Conservation (phyloP, 2,329 filamentous ascomycete genomes). For the Sporothrix globosa region DNA sequence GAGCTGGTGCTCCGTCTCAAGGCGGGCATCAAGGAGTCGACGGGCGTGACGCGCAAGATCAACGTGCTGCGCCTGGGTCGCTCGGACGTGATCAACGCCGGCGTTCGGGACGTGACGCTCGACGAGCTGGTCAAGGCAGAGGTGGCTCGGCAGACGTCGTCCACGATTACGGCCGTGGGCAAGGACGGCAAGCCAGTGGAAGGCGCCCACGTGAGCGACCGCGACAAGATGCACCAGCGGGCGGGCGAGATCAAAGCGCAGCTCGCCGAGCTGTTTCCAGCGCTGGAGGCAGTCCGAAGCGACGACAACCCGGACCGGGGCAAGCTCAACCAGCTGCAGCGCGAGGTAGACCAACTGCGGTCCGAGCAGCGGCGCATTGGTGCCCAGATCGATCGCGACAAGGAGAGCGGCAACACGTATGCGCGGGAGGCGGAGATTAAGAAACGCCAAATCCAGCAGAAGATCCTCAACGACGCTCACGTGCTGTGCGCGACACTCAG, state of each 20-base stretch:
- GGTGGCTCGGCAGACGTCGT: constrained; percentile 49
- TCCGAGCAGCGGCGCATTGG: constrained; percentile 74
- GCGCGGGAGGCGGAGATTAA: constrained; percentile 85
- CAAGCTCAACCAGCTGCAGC: constrained; percentile 62
- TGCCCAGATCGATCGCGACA: constrained; percentile 80
- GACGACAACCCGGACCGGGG: constrained; percentile 56
- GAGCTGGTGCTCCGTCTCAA: constrained; percentile 94
- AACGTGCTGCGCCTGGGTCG: constrained; percentile 88
- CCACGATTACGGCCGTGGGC: constrained; percentile 10
- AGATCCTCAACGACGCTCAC: constrained; percentile 86
- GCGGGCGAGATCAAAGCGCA: constrained; percentile 74
- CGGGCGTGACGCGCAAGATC: constrained; percentile 73
- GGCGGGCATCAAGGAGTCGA: constrained; percentile 76
- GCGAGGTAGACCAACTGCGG: constrained; percentile 74
- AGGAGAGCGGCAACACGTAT: constrained; percentile 80
- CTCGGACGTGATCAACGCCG: constrained; percentile 87
- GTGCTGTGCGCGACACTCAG: constrained; percentile 94
- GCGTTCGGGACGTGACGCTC: constrained; percentile 87
- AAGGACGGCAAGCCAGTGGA: constrained; percentile 29
- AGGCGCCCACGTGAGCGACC: constrained; percentile 51
- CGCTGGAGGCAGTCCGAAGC: constrained; percentile 68
- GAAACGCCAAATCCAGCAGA: constrained; percentile 81
- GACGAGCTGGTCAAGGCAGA: constrained; percentile 83
- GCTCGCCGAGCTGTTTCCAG: constrained; percentile 70
- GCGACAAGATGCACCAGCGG: constrained; percentile 65